Evolutionary conservation across 2,329 filamentous ascomycete genomes (phyloP).

Genomic region (Cladophialophora psammophila): DNA sequence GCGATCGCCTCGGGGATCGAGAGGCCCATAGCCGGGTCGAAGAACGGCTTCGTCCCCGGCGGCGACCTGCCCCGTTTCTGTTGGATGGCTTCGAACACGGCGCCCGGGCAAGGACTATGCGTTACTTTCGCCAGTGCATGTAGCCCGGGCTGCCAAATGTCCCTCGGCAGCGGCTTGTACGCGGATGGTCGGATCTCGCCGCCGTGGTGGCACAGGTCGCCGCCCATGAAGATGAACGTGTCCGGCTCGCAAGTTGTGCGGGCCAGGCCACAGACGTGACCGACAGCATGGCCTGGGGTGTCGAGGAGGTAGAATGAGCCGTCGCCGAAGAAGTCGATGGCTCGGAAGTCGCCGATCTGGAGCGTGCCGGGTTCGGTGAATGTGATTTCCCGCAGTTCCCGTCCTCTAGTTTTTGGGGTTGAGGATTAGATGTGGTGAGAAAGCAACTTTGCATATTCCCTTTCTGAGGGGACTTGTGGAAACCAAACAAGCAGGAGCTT

Average conservation of each 20-base stretch:
- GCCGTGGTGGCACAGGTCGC: slow-evolving; percentile 57
- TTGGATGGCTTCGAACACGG: slow-evolving; percentile 12
- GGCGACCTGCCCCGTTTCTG: neutral
- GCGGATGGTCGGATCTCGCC: slow-evolving; percentile 27
- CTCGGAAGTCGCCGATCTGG: slow-evolving; percentile 48
- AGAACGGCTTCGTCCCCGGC: slow-evolving; percentile 42
- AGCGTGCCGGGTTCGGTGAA: slow-evolving; percentile 18
- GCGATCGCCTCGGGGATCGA: slow-evolving; percentile 28
- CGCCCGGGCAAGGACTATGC: slow-evolving; percentile 14
- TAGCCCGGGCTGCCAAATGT: slow-evolving; percentile 5
- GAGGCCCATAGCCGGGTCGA: slow-evolving; percentile 41
- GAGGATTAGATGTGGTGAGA: neutral
- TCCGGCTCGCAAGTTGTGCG: slow-evolving; percentile 46
- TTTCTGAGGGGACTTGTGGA: neutral
- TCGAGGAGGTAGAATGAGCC: slow-evolving; percentile 54
- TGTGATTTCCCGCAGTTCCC: slow-evolving; percentile 20
- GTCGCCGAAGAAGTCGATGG: slow-evolving; percentile 54
- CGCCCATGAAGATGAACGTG: slow-evolving; percentile 60
- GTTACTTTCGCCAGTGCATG: slow-evolving; percentile 7
- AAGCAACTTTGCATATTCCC: no score
- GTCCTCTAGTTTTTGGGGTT: slow-evolving; percentile 7
- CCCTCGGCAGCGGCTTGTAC: slow-evolving; percentile 22
- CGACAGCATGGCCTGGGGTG: slow-evolving; percentile 57
- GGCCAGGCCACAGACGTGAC: slow-evolving; percentile 60
- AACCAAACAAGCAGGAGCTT: neutral